Evolutionary conservation across 768 basidiomycete genomes (phyloP).

Genomic region (Tylopilus intermedius): DNA sequence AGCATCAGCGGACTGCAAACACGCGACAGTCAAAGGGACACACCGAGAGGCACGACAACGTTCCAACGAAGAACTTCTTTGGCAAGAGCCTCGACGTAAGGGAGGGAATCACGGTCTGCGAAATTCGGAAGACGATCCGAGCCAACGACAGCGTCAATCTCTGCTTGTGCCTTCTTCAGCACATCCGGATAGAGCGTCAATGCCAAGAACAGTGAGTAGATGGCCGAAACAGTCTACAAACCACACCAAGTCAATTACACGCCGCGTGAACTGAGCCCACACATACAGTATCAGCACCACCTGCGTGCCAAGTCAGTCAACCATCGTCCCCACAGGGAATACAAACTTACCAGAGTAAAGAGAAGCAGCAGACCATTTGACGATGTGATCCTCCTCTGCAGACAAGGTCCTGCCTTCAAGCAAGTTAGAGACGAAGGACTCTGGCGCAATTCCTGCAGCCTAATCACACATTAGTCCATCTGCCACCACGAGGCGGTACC

Average conservation of each 20-base stretch:
- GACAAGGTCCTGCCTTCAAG: slow-evolving; percentile 48
- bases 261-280: not conserved
- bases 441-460: slow-evolving; percentile 46
- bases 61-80: slow-evolving; percentile 53
- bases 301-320: slow-evolving; percentile 22
- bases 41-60: slow-evolving; percentile 37
- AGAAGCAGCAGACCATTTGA: slow-evolving; percentile 58
- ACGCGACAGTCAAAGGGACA: slow-evolving; percentile 21
- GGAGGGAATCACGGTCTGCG: slow-evolving; percentile 51
- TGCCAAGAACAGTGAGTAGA: slow-evolving; percentile 59
- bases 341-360: slow-evolving; percentile 24
- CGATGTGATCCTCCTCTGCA: slow-evolving; percentile 49
- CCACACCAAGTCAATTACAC: slow-evolving; percentile 3
- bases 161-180: slow-evolving; percentile 55
- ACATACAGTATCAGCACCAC: slow-evolving; percentile 44
- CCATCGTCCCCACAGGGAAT: slow-evolving; percentile 3
- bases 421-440: slow-evolving; percentile 54
- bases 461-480: slow-evolving; percentile 21
- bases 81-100: slow-evolving; percentile 55
- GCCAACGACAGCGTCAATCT: slow-evolving; percentile 58
- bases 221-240: slow-evolving; percentile 54
- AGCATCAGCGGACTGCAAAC: slow-evolving; percentile 28
- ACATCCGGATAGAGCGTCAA: slow-evolving; percentile 54
- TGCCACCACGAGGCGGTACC: too few species aligned
- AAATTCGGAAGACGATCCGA: slow-evolving; percentile 56